Evolutionary conservation across 352 stramenopile species (phyloP).

Genomic region (Phytophthora capsici): DNA sequence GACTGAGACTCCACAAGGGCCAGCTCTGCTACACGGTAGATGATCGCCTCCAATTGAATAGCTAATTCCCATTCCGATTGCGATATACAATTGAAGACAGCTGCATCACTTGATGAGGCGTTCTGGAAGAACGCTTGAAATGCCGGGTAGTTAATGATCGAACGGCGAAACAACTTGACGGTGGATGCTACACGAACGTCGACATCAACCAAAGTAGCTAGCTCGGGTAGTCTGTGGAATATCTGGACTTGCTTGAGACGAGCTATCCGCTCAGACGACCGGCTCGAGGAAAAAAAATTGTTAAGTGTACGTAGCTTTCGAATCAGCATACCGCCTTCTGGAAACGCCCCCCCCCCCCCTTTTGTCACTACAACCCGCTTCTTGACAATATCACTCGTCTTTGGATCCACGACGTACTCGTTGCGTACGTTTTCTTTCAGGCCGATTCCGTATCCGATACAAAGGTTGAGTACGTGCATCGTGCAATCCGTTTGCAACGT

Average conservation of each 20-base stretch:
- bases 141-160: slow-evolving; percentile 8
- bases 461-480: too few species aligned
- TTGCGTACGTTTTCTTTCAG: too few species aligned
- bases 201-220: not conserved
- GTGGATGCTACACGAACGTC: slow-evolving; percentile 4
- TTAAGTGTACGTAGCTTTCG: slow-evolving; percentile 11
- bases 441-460: too few species aligned
- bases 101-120: not conserved
- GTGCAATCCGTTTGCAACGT: too few species aligned
- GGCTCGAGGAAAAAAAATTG: slow-evolving; percentile 5
- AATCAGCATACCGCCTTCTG: slow-evolving; percentile 4
- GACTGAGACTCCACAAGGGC: slow-evolving; percentile 12
- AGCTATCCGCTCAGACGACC: not conserved
- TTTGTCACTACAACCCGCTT: slow-evolving; percentile 9
- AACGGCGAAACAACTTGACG: slow-evolving; percentile 3
- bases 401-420: not conserved
- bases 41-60: slow-evolving; percentile 2
- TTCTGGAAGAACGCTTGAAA: slow-evolving; percentile 13
- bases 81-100: not conserved
- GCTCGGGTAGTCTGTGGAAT: slow-evolving; percentile 5
- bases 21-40: not conserved
- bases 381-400: not conserved
- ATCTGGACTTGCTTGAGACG: not conserved
- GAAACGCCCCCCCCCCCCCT: slow-evolving; percentile 1
- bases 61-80: not conserved